phyloP scores from a whole-genome alignment of 2,329 filamentous ascomycete genomes.

The Colletotrichum gloeosporioides region DNA sequence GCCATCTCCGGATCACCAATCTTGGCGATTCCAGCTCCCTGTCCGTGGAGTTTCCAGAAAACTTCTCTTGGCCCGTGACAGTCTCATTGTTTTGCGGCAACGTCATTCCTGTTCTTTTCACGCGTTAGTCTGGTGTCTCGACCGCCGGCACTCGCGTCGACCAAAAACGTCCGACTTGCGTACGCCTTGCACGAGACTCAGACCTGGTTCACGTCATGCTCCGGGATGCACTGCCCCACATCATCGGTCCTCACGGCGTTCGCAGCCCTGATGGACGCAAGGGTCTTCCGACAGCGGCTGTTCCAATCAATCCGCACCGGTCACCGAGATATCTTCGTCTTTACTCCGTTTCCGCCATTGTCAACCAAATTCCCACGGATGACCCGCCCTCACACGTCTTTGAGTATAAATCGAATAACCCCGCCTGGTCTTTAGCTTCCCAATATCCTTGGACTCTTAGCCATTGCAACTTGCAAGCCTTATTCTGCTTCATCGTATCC shows the following conservation, averaged over 20 bases:
- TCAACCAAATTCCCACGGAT: not conserved
- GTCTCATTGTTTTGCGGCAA: not conserved
- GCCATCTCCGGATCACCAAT: conserved; percentile 5
- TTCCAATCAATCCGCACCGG: not conserved
- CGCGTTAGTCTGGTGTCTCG: not conserved
- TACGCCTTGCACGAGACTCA: not conserved
- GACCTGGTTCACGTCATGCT: not conserved
- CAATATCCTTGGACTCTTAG: not conserved
- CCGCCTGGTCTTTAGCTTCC: not conserved
- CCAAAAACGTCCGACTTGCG: not conserved
- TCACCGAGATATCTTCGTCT: not conserved
- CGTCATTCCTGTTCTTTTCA: not conserved
- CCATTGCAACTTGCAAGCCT: not conserved
- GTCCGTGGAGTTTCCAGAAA: not conserved
- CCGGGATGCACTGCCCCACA: not conserved
- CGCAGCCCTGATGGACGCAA: not conserved
- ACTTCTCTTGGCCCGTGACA: not conserved
- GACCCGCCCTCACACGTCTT: not conserved
- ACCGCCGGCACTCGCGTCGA: not conserved
- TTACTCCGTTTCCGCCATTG: not conserved
- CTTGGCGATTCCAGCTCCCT: not conserved
- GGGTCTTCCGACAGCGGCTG: not conserved
- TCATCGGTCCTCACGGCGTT: not conserved
- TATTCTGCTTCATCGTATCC: not conserved
- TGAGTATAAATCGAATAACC: not conserved